These are phyloP conservation scores for Ceratopteris richardii DNA, from an alignment of 75 land plant genomes.

Conservation along the genomic window DNA sequence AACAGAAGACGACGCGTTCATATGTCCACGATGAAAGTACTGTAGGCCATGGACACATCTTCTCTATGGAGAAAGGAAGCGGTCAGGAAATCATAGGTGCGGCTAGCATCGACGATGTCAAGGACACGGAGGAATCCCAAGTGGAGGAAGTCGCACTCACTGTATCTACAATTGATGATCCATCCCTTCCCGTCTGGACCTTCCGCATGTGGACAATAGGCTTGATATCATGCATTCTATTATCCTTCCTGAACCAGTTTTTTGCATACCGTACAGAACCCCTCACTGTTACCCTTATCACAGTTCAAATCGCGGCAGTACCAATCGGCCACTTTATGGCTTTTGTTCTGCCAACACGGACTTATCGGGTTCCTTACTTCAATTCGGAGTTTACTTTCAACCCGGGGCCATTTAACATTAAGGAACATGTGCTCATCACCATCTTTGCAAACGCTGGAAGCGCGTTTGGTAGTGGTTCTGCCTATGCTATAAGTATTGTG, in stretches of 20 bases:
- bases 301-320: conserved; percentile 48
- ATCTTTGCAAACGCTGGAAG: conserved; percentile 68
- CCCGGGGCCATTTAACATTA: conserved; percentile 83
- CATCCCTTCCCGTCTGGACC: conserved; percentile 42
- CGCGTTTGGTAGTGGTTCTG: conserved; percentile 17
- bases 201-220: conserved; percentile 78
- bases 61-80: no score
- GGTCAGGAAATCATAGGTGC: no score
- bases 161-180: conserved; percentile 60
- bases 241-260: conserved; percentile 58
- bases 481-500: conserved; percentile 53
- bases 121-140: no score
- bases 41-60: no score
- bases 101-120: no score
- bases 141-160: conserved; percentile 74
- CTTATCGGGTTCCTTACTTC: conserved; percentile 23
- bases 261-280: conserved; percentile 44
- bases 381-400: conserved; percentile 50
- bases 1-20: no score
- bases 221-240: conserved; percentile 31
- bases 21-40: no score
- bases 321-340: conserved; percentile 73
- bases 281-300: conserved; percentile 25
- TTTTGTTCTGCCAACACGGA: conserved; percentile 32
- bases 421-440: conserved; percentile 85